Evolutionary conservation across 495 filamentous ascomycete genomes (phyloP).

Genomic region (Annulohypoxylon moriforme): DNA sequence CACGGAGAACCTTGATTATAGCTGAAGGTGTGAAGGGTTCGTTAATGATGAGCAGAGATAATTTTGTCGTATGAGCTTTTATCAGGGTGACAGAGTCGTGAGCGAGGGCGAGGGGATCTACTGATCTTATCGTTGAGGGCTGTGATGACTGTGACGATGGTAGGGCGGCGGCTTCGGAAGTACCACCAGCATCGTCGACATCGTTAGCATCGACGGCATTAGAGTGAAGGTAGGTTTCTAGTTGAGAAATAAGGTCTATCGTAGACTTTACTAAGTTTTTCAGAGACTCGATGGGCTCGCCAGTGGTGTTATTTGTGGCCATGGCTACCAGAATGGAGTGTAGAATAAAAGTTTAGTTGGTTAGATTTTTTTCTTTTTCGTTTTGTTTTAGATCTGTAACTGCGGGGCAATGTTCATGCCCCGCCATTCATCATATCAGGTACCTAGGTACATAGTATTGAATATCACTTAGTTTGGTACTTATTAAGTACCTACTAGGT

Average conservation of each 20-base stretch:
- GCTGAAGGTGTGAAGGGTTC: slow-evolving; percentile 85
- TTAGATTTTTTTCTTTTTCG: no score
- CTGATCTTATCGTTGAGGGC: slow-evolving; percentile 20
- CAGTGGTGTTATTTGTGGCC: slow-evolving; percentile 15
- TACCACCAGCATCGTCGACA: slow-evolving; percentile 26
- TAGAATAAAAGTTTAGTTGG: no score
- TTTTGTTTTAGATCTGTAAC: no score
- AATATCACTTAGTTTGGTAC: no score
- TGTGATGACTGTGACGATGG: slow-evolving; percentile 3
- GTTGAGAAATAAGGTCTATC: slow-evolving; percentile 49
- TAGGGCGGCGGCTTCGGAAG: neutral
- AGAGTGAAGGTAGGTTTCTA: slow-evolving; percentile 51
- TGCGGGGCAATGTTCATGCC: no score
- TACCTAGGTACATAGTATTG: no score
- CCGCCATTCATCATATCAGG: no score
- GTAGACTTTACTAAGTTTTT: slow-evolving; percentile 50
- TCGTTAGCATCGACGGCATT: slow-evolving; percentile 38
- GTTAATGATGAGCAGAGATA: slow-evolving; percentile 85
- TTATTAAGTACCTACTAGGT: no score
- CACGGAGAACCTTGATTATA: slow-evolving; percentile 71
- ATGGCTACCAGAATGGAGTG: neutral
- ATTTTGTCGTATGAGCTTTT: slow-evolving; percentile 83
- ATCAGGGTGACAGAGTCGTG: slow-evolving; percentile 71
- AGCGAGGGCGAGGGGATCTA: slow-evolving; percentile 67
- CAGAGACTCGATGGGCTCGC: slow-evolving; percentile 50